Conservation (phyloP, 2,329 filamentous ascomycete genomes). For the Beauveria caledonica region DNA sequence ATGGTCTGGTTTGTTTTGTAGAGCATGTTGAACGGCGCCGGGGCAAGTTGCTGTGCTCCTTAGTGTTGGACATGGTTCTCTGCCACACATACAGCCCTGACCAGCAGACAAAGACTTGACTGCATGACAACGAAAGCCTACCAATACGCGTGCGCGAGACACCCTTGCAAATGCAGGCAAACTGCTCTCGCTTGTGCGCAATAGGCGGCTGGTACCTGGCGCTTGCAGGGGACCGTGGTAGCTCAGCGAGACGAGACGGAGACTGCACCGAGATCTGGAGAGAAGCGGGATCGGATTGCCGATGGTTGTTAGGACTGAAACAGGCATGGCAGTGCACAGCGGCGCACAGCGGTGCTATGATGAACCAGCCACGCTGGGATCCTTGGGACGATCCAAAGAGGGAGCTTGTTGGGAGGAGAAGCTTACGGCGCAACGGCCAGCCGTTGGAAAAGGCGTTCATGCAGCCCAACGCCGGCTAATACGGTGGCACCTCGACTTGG, state of each 20-base stretch:
- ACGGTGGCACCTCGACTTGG: too few relatives aligned
- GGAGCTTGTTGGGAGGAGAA: not conserved
- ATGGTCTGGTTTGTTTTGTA: not conserved
- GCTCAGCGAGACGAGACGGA: not conserved
- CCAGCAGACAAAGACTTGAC: not conserved
- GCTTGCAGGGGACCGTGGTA: constrained; percentile 6
- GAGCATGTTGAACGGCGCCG: not conserved
- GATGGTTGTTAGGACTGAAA: constrained; percentile 1
- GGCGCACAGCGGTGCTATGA: not conserved
- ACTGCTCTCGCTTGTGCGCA: not conserved
- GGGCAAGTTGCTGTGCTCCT: not conserved
- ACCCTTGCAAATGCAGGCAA: constrained; percentile 1
- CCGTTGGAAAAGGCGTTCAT: not conserved
- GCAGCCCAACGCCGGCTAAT: not conserved
- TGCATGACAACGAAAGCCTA: not conserved
- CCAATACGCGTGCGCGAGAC: not conserved
- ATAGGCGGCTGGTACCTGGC: not conserved
- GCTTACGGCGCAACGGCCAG: not conserved
- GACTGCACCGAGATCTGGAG: not conserved
- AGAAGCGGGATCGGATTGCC: not conserved
- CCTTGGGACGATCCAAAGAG: not conserved
- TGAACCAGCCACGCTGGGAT: constrained; percentile 6
- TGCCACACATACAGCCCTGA: not conserved
- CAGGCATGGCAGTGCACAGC: not conserved
- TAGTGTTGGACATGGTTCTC: not conserved